Evolutionary conservation across 306 rosid species (phyloP).

Genomic region (Psophocarpus tetragonolobus): DNA sequence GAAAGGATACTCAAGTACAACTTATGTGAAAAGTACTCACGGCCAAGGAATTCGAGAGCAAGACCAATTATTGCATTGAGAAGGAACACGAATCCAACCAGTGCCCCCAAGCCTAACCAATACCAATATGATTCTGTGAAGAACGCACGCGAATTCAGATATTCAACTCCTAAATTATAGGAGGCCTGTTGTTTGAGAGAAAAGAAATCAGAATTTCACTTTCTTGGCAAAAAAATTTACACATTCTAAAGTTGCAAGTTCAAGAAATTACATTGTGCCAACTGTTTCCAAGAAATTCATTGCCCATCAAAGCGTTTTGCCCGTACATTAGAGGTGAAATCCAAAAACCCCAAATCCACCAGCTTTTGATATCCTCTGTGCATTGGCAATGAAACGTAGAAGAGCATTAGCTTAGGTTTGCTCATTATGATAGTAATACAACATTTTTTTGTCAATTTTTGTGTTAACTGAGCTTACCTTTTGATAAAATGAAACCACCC

Average conservation of each 20-base stretch:
- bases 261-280: slow-evolving; percentile 50
- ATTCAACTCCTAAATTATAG: neutral
- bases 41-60: slow-evolving; percentile 43
- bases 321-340: slow-evolving; percentile 62
- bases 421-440: neutral
- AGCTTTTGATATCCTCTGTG: slow-evolving; percentile 49
- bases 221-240: neutral
- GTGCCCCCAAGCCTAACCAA: slow-evolving; percentile 54
- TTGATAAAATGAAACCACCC: slow-evolving; percentile 57
- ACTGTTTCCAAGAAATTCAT: slow-evolving; percentile 54
- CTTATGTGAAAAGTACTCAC: slow-evolving; percentile 38
- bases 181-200: slow-evolving; percentile 10
- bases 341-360: slow-evolving; percentile 72
- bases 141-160: slow-evolving; percentile 39
- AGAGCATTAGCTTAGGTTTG: neutral
- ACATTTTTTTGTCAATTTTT: neutral
- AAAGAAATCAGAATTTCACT: slow-evolving; percentile 5
- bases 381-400: slow-evolving; percentile 17
- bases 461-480: slow-evolving; percentile 33
- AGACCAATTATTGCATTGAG: slow-evolving; percentile 28
- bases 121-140: slow-evolving; percentile 50
- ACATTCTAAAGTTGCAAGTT: neutral
- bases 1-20: neutral
- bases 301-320: slow-evolving; percentile 49
- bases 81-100: slow-evolving; percentile 35